Percentiles rank a stretch among this genome's conserved stretches.
Conservation (phyloP, 257 asterid species). For the Scutellaria minor region DNA sequence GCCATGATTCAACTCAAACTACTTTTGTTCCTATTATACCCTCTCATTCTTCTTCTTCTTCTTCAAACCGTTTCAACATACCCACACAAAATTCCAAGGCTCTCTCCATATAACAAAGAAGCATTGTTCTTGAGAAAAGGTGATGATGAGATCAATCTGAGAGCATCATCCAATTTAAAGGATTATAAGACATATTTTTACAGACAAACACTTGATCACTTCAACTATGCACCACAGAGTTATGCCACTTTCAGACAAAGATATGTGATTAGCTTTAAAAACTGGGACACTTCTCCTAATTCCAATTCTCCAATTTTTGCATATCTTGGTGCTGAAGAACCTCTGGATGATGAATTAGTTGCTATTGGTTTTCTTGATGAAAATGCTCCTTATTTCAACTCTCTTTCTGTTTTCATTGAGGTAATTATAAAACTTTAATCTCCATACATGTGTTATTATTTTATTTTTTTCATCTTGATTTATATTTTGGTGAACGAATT, state of each 20-base stretch:
- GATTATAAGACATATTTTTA: slow-evolving; percentile 53
- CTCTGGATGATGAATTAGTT: slow-evolving; percentile 47
- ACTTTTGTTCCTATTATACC: not conserved
- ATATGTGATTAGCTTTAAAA: slow-evolving; percentile 48
- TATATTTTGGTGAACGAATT: no score
- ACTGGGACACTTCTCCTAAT: slow-evolving; percentile 59
- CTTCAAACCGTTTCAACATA: not conserved
- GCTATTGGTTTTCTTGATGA: slow-evolving; percentile 51
- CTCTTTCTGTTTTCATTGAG: slow-evolving; percentile 77
- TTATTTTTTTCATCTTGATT: no score
- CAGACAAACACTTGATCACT: slow-evolving; percentile 77
- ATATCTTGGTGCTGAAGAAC: slow-evolving; percentile 69
- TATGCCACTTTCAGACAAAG: slow-evolving; percentile 61
- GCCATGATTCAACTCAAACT: not conserved
- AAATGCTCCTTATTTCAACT: slow-evolving; percentile 65
- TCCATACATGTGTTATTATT: no score
- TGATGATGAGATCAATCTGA: not conserved
- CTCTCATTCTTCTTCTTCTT: not conserved
- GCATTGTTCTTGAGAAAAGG: not conserved
- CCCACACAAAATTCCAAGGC: slow-evolving; percentile 27
- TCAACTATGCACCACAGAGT: slow-evolving; percentile 67
- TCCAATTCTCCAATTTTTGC: slow-evolving; percentile 63
- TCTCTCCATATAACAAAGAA: slow-evolving; percentile 17
- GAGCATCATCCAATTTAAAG: slow-evolving; percentile 14
- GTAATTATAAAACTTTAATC: slow-evolving; percentile 33